phyloP scores from a whole-genome alignment of 176 grass and related monocot genomes.

The Carex pumila region DNA sequence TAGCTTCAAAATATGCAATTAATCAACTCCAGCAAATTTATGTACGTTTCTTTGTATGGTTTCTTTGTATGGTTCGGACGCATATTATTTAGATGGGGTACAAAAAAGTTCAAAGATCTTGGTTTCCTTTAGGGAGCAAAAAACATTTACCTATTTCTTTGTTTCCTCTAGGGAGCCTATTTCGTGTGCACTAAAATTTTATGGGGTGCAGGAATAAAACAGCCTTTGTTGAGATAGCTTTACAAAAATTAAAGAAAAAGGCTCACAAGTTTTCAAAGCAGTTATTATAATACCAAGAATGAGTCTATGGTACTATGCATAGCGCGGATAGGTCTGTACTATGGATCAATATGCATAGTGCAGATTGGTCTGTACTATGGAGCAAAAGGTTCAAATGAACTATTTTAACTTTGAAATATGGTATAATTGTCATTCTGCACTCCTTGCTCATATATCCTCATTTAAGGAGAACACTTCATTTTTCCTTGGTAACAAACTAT shows the following conservation, averaged over 20 bases:
- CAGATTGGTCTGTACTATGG: too few relatives aligned
- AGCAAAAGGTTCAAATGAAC: too few relatives aligned
- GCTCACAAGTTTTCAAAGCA: background rate
- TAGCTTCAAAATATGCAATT: constrained; percentile 2
- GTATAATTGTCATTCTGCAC: background rate
- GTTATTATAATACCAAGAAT: background rate
- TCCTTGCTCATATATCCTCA: background rate
- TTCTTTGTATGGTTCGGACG: background rate
- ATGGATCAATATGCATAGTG: too few relatives aligned
- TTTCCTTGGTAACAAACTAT: background rate
- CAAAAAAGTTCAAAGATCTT: background rate
- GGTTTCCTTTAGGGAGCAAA: background rate
- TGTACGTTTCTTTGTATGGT: background rate
- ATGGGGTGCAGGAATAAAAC: background rate
- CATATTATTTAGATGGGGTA: background rate
- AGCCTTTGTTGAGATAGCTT: background rate
- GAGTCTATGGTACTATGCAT: too few relatives aligned
- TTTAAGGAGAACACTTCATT: background rate
- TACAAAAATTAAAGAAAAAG: background rate
- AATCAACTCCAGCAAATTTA: background rate
- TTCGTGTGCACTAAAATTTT: background rate
- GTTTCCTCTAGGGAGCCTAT: background rate
- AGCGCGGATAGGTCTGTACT: too few relatives aligned
- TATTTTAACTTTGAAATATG: too few relatives aligned
- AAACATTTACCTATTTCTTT: background rate